phyloP scores from a whole-genome alignment of 345 rosid species.

The Salix udensis region DNA sequence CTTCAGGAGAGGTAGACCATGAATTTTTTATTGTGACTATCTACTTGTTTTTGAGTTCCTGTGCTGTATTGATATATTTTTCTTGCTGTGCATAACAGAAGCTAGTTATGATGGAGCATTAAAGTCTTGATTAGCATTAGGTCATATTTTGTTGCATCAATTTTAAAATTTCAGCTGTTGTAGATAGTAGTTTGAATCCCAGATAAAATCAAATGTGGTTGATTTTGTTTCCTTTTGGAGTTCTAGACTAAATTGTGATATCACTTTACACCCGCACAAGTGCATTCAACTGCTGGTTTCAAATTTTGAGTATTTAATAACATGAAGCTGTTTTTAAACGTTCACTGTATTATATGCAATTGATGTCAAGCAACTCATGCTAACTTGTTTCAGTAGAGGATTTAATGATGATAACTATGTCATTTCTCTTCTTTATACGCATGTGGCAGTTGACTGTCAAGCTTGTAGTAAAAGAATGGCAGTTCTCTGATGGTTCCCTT shows the following conservation, averaged over 20 bases:
- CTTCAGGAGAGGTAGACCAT: constrained; percentile 65
- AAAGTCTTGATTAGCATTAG: neutral
- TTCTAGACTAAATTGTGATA: neutral
- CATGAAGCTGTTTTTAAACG: neutral
- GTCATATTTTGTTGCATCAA: neutral
- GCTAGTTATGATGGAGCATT: constrained; percentile 1
- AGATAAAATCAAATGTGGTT: neutral
- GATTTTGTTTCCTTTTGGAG: neutral
- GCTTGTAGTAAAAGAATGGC: constrained; percentile 92
- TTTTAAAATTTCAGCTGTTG: neutral
- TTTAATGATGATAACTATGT: neutral
- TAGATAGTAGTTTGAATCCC: neutral
- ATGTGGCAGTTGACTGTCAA: constrained; percentile 62
- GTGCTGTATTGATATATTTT: no score
- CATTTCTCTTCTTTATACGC: constrained; percentile 1
- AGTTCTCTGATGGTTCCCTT: constrained; percentile 86
- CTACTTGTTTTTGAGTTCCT: neutral
- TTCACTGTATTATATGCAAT: neutral
- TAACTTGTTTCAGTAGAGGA: neutral
- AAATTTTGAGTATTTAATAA: neutral
- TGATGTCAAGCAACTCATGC: neutral
- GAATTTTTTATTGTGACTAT: neutral
- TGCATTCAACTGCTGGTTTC: constrained; percentile 1
- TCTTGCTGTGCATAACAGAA: neutral
- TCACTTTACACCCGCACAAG: neutral